phyloP scores from a whole-genome alignment of 202 grass and related monocot species.

The Cymbopogon flexuosus region DNA sequence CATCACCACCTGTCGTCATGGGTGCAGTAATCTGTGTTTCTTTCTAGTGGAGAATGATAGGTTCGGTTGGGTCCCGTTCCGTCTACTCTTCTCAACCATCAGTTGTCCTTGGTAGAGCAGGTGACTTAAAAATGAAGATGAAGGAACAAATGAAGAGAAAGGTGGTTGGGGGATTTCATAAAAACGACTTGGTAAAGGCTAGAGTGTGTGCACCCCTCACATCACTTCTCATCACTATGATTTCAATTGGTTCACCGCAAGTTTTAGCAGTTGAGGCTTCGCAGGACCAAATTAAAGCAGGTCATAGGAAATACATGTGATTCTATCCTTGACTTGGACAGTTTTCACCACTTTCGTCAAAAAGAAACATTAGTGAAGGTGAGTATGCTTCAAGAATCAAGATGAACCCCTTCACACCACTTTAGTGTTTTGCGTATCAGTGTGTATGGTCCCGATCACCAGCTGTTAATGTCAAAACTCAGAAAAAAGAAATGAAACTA shows the following conservation, averaged over 20 bases:
- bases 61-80: conserved; percentile 25
- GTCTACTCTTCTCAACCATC: conserved; percentile 43
- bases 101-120: conserved; percentile 18
- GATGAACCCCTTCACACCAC: not conserved
- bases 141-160: not conserved
- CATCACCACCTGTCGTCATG: conserved; percentile 20
- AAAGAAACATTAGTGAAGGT: not conserved
- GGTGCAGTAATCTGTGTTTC: not conserved
- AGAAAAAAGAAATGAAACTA: not conserved
- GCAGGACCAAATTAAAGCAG: not conserved
- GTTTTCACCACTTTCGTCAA: not conserved
- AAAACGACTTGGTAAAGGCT: not conserved
- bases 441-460: too few species aligned
- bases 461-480: not conserved
- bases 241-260: not conserved
- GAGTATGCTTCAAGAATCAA: conserved; percentile 6
- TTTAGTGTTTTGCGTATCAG: not conserved
- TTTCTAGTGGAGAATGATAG: conserved; percentile 14
- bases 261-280: conserved; percentile 6
- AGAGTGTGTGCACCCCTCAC: not conserved
- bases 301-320: not conserved
- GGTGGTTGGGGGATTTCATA: not conserved
- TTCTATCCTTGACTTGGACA: not conserved
- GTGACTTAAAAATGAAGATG: not conserved
- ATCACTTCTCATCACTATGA: not conserved